phyloP scores from a whole-genome alignment of 257 asterid genomes.

The Cynanchum wilfordii region DNA sequence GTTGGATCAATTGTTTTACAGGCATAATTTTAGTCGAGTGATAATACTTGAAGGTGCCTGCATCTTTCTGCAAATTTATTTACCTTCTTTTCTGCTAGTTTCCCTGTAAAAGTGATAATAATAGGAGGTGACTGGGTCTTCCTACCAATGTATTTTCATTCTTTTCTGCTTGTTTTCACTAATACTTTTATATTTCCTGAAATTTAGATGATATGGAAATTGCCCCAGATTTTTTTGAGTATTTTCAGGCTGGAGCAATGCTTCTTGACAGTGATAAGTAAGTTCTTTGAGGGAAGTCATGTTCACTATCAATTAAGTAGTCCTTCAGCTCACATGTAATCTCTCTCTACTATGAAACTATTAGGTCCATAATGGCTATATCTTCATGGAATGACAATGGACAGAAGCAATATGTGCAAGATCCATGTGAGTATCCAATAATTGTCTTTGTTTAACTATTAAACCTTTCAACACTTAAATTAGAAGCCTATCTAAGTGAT shows the following conservation, averaged over 20 bases:
- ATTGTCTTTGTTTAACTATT: neutral
- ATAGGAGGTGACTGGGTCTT: slow-evolving; percentile 67
- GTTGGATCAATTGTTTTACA: slow-evolving; percentile 82
- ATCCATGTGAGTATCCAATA: slow-evolving; percentile 67
- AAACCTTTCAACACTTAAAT: neutral
- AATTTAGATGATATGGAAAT: slow-evolving; percentile 98
- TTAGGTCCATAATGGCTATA: slow-evolving; percentile 91
- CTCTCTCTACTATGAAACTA: slow-evolving; percentile 14
- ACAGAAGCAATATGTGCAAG: slow-evolving; percentile 87
- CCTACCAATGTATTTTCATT: slow-evolving; percentile 16
- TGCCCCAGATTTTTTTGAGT: slow-evolving; percentile 90
- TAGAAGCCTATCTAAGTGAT: neutral
- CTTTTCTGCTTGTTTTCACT: slow-evolving; percentile 26
- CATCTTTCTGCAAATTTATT: slow-evolving; percentile 18
- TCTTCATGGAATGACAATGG: slow-evolving; percentile 99
- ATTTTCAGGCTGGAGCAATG: slow-evolving; percentile 91
- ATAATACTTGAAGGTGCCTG: slow-evolving; percentile 90
- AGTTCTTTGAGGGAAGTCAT: slow-evolving; percentile 23
- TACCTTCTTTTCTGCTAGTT: slow-evolving; percentile 18
- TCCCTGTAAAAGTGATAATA: slow-evolving; percentile 56
- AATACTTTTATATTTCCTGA: slow-evolving; percentile 15
- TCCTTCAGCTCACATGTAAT: neutral
- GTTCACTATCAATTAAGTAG: neutral
- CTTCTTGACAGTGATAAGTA: slow-evolving; percentile 94
- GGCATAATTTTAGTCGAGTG: slow-evolving; percentile 79